These are phyloP conservation scores for Ramalina peruviana DNA, from an alignment of 495 filamentous ascomycete species.

Conservation along the genomic window DNA sequence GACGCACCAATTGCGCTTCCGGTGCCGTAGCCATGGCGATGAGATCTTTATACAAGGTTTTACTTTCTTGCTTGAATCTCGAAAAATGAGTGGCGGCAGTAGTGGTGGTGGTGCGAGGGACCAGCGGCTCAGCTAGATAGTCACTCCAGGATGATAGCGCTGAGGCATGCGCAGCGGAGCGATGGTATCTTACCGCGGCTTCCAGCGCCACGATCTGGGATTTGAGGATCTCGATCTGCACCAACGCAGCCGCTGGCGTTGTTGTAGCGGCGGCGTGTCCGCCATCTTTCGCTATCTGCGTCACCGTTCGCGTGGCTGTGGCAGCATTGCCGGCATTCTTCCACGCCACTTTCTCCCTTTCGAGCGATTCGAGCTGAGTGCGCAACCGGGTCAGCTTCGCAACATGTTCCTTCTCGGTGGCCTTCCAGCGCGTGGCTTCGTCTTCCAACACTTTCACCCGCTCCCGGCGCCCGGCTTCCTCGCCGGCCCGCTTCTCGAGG, in stretches of 20 bases:
- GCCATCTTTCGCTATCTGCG: constrained; percentile 39
- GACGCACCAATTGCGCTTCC: background rate
- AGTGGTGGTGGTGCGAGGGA: background rate
- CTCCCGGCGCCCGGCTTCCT: constrained; percentile 33
- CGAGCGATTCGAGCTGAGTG: constrained; percentile 35
- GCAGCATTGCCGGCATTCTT: constrained; percentile 57
- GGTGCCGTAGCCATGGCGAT: constrained; percentile 8
- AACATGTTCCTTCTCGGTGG: constrained; percentile 34
- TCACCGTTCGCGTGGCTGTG: constrained; percentile 19
- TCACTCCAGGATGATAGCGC: background rate
- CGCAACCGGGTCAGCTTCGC: constrained; percentile 28
- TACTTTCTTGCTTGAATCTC: constrained; percentile 7
- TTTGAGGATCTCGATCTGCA: constrained; percentile 61
- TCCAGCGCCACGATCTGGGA: constrained; percentile 56
- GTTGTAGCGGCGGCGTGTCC: constrained; percentile 34
- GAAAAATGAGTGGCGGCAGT: background rate
- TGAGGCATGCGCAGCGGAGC: constrained; percentile 17
- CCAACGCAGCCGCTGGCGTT: constrained; percentile 39
- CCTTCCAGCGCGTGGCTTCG: constrained; percentile 36
- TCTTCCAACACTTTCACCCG: constrained; percentile 50
- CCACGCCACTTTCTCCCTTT: constrained; percentile 59
- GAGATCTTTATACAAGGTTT: constrained; percentile 14
- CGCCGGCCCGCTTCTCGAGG: constrained; percentile 72
- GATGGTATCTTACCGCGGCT: constrained; percentile 62
- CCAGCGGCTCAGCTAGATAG: constrained; percentile 8